Percentiles rank a stretch among this genome's conserved stretches.
phyloP scores from a whole-genome alignment of 441 rosid genomes.

The Rhodomyrtus psidioides region DNA sequence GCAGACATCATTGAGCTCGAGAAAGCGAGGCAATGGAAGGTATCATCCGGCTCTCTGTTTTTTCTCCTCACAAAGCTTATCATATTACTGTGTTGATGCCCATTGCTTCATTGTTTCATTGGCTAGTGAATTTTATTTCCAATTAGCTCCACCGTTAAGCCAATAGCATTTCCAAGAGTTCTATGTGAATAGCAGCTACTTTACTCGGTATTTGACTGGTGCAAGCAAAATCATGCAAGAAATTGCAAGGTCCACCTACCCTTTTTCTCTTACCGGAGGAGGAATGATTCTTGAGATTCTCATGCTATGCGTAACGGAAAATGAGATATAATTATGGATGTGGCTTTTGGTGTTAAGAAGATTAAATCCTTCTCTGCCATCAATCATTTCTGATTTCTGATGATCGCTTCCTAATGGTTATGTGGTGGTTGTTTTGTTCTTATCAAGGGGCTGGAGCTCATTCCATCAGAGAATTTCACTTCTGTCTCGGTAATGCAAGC shows the following conservation, averaged over 20 bases:
- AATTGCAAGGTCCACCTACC: background rate
- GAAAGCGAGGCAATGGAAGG: conserved; percentile 99
- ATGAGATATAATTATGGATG: background rate
- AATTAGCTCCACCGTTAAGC: background rate
- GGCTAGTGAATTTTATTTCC: background rate
- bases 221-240: background rate
- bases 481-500: conserved; percentile 90
- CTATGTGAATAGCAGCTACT: background rate
- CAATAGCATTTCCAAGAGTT: background rate
- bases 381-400: background rate
- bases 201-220: background rate
- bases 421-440: background rate
- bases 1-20: conserved; percentile 94
- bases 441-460: conserved; percentile 78
- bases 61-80: background rate
- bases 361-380: background rate
- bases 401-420: background rate
- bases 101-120: background rate
- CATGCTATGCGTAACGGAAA: background rate
- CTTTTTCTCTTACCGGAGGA: background rate
- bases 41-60: background rate
- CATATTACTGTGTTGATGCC: background rate
- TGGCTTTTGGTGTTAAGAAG: background rate
- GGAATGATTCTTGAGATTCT: background rate
- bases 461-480: conserved; percentile 96